These are phyloP conservation scores for Nitzschia sp. DNA, from an alignment of 108 stramenopile species.

Conservation along the genomic window DNA sequence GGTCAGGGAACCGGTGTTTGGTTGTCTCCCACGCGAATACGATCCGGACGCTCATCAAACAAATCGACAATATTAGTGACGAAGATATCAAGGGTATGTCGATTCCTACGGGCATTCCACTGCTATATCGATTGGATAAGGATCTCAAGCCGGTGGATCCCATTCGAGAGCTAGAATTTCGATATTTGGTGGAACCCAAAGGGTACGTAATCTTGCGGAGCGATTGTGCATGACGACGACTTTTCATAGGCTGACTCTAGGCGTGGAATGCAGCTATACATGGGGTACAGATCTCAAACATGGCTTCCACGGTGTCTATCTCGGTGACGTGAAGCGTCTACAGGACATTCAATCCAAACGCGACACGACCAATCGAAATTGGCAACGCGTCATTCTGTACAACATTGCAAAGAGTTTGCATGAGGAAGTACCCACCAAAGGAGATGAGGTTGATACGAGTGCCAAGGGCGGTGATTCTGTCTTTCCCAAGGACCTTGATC, in stretches of 20 bases:
- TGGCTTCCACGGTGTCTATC: slow-evolving; percentile 83
- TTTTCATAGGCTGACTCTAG: too few relatives aligned
- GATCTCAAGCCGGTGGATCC: slow-evolving; percentile 83
- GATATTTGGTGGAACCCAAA: slow-evolving; percentile 82
- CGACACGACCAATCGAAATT: slow-evolving; percentile 77
- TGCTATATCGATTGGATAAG: slow-evolving; percentile 84
- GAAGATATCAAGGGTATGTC: slow-evolving; percentile 87
- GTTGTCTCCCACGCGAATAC: slow-evolving; percentile 89
- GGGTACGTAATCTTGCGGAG: slow-evolving; percentile 66
- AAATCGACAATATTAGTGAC: slow-evolving; percentile 83
- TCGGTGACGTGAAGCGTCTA: slow-evolving; percentile 84
- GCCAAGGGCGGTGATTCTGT: slow-evolving; percentile 17
- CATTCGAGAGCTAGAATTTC: slow-evolving; percentile 70
- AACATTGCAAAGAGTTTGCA: slow-evolving; percentile 68
- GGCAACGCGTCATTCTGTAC: slow-evolving; percentile 82
- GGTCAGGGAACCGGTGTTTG: slow-evolving; percentile 73
- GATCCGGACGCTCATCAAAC: slow-evolving; percentile 81
- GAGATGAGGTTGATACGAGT: slow-evolving; percentile 20
- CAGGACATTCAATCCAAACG: slow-evolving; percentile 84
- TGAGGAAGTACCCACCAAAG: slow-evolving; percentile 18
- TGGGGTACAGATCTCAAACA: slow-evolving; percentile 74
- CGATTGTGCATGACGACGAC: too few relatives aligned
- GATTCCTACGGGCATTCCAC: slow-evolving; percentile 84
- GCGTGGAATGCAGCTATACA: slow-evolving; percentile 44
- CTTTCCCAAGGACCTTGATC: slow-evolving; percentile 35